phyloP scores from a whole-genome alignment of 768 basidiomycete genomes.

The Leccinellum albellum region DNA sequence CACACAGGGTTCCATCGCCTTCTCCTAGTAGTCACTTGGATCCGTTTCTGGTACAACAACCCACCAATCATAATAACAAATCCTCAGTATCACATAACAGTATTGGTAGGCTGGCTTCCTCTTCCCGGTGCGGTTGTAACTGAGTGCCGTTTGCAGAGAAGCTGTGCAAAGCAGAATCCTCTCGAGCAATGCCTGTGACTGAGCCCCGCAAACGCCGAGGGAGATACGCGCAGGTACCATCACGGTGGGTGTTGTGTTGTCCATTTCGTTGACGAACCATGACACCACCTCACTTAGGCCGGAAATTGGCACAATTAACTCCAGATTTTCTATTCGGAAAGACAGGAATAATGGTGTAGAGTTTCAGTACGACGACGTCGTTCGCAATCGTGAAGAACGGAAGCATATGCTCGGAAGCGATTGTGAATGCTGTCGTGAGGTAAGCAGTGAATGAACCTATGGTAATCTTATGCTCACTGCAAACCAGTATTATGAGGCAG shows the following conservation, averaged over 20 bases:
- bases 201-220: conserved; percentile 50
- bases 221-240: conserved; percentile 47
- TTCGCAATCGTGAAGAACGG: conserved; percentile 61
- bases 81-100: not conserved
- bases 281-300: conserved; percentile 13
- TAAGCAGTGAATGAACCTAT: conserved; percentile 31
- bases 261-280: not conserved
- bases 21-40: conserved; percentile 5
- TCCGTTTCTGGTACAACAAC: conserved; percentile 5
- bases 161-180: conserved; percentile 9
- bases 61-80: not conserved
- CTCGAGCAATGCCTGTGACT: conserved; percentile 7
- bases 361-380: conserved; percentile 75
- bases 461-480: not conserved
- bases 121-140: not conserved
- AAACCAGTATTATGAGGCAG: conserved; percentile 69
- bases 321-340: conserved; percentile 63
- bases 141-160: conserved; percentile 9
- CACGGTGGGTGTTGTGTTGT: conserved; percentile 20
- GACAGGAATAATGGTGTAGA: conserved; percentile 58
- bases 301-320: conserved; percentile 50
- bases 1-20: conserved; percentile 2
- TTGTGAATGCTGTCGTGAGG: conserved; percentile 80
- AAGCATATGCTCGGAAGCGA: conserved; percentile 67
- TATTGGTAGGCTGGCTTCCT: conserved; percentile 11